Conservation (phyloP, 2,329 filamentous ascomycete genomes). For the Penicillium sp. region DNA sequence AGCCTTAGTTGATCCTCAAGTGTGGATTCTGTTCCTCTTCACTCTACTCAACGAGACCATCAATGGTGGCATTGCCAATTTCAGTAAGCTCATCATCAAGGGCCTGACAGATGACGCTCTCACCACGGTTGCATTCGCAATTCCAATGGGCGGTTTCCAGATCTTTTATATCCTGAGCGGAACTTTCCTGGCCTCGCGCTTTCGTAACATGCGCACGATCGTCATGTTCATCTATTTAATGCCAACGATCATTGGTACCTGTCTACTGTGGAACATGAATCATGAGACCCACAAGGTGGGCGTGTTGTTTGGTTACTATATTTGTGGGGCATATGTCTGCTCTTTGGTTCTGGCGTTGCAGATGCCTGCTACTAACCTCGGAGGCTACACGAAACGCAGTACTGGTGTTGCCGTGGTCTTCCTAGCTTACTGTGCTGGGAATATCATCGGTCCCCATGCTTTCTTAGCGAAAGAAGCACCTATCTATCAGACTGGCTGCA, state of each 20-base stretch:
- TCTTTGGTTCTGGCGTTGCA: conserved; percentile 56
- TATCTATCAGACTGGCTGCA: conserved; percentile 54
- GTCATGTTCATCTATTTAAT: conserved; percentile 56
- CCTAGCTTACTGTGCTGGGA: conserved; percentile 45
- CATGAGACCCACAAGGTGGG: conserved; percentile 45
- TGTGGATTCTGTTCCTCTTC: conserved; percentile 49
- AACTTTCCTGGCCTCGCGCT: conserved; percentile 53
- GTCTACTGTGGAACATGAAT: conserved; percentile 54
- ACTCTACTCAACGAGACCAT: conserved; percentile 56
- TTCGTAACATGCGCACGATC: conserved; percentile 53
- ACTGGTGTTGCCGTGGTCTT: conserved; percentile 50
- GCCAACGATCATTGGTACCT: conserved; percentile 53
- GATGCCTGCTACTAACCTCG: conserved; percentile 42
- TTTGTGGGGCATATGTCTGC: conserved; percentile 51
- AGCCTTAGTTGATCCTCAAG: conserved; percentile 47
- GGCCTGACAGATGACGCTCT: conserved; percentile 48
- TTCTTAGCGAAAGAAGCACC: conserved; percentile 46
- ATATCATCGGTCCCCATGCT: conserved; percentile 50
- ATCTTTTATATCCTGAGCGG: conserved; percentile 54
- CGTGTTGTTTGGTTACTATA: conserved; percentile 55
- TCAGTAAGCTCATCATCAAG: conserved; percentile 56
- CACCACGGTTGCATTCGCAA: conserved; percentile 54
- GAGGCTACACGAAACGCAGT: conserved; percentile 53
- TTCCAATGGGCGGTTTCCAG: conserved; percentile 57
- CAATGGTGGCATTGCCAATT: conserved; percentile 56